Base-by-base conservation (phyloP, 164 flowering plant genomes). In the Magnolia officinalis region DNA sequence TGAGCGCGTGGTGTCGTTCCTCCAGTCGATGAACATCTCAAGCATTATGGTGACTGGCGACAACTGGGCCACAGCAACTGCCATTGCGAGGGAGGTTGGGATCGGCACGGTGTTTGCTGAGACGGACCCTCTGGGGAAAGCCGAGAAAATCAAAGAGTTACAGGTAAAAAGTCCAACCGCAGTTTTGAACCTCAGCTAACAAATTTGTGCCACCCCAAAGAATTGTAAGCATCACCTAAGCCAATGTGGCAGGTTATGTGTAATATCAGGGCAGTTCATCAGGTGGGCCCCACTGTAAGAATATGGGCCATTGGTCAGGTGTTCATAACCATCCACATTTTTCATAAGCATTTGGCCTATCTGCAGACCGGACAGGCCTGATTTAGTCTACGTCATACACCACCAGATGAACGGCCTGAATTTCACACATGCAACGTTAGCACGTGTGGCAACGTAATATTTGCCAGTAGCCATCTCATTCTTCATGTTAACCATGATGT, bases 31-130 rank as follows among this genome's bases (percentile, higher is more conserved):
- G 98, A 80, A 76, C 59, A 92, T 96, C 75, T 81, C 92, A 29
- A 87, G 90, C 82, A 85, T 96, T 69, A 89, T 96, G 97, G 90
- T 96, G 67, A 96, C 99, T 64, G 99, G 98, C 67, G 99, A 95
- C 85, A 93, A 95, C 81, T 91, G 87, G 94, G 89, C 92, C 58
- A 92, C 98, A 37, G 99, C 97, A 67, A 77, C 61, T 58, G 91
- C 98, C 2, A 87, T 93, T 72, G 96, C 91, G 58, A 89, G 79
- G 76, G 94, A 93, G 82, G 92, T 94, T 70, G 98, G 98, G 31
- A 96, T 96, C 21, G 78, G 74, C 45, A 80, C 72, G 45, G 97
- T 92, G 55, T 89, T 91, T 87, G 99, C 98, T 26, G 98, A 95
- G 87, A 89, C 88, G 29, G 92, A 89, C 78, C 98, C 99, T 10